Percentiles rank a stretch among this genome's conserved stretches.
Conservation (phyloP, 2,329 filamentous ascomycete species). For the Trichoderma endophyticum region DNA sequence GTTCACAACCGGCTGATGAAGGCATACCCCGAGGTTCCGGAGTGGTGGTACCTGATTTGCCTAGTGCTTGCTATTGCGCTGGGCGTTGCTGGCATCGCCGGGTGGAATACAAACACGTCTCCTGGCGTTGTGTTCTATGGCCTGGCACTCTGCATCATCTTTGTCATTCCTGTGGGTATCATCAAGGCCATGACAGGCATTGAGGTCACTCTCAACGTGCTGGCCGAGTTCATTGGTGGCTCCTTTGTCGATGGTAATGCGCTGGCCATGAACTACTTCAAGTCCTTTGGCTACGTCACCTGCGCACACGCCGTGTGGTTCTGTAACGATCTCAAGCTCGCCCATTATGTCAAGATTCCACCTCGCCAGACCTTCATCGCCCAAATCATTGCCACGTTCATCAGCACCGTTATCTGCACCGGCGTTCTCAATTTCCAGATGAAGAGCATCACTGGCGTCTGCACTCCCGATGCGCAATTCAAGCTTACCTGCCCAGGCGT, state of each 20-base stretch:
- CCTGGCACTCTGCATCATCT: slow-evolving; percentile 47
- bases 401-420: slow-evolving; percentile 50
- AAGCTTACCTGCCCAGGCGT: slow-evolving; percentile 51
- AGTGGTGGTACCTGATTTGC: slow-evolving; percentile 52
- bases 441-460: slow-evolving; percentile 47
- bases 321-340: slow-evolving; percentile 47
- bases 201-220: slow-evolving; percentile 50
- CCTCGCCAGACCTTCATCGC: slow-evolving; percentile 57
- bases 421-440: slow-evolving; percentile 50
- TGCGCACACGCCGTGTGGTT: slow-evolving; percentile 52
- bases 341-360: slow-evolving; percentile 59
- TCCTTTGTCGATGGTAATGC: slow-evolving; percentile 49
- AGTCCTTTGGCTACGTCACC: slow-evolving; percentile 49
- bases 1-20: slow-evolving; percentile 50
- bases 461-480: slow-evolving; percentile 45
- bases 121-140: slow-evolving; percentile 52
- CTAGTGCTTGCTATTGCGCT: slow-evolving; percentile 44
- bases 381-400: slow-evolving; percentile 56
- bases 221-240: slow-evolving; percentile 54
- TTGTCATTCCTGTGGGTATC: slow-evolving; percentile 51
- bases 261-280: slow-evolving; percentile 54
- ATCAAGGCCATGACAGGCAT: slow-evolving; percentile 53
- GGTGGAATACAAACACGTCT: slow-evolving; percentile 50
- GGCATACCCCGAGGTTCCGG: slow-evolving; percentile 46
- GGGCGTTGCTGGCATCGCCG: slow-evolving; percentile 46